Evolutionary conservation across 805 yeast species (phyloP).

Genomic region (Scheffersomyces stipitis): DNA sequence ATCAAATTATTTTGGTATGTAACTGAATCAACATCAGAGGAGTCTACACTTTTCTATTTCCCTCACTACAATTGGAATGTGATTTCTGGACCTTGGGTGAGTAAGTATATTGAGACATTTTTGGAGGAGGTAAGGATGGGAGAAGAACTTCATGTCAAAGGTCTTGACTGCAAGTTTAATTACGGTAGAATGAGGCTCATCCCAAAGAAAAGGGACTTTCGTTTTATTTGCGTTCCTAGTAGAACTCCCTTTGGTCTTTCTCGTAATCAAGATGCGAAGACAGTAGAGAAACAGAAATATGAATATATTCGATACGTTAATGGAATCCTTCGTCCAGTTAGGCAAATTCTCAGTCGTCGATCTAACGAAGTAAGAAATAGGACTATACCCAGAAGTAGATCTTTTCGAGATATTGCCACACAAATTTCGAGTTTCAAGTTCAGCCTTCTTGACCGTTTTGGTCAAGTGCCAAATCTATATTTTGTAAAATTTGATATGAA

Average conservation of each 20-base stretch:
- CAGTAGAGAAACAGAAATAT: conserved; percentile 30
- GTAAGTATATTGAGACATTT: conserved; percentile 39
- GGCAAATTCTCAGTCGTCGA: conserved; percentile 23
- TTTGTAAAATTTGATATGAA: conserved; percentile 73
- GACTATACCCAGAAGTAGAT: conserved; percentile 32
- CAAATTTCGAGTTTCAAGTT: conserved; percentile 38
- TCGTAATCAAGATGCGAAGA: conserved; percentile 6
- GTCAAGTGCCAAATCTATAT: conserved; percentile 37
- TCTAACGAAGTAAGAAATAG: conserved; percentile 11
- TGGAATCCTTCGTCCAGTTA: conserved; percentile 45
- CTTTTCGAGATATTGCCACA: conserved; percentile 47
- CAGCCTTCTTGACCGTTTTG: conserved; percentile 5
- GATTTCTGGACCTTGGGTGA: conserved; percentile 42
- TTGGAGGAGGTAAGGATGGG: conserved; percentile 17
- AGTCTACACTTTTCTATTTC: conserved; percentile 47
- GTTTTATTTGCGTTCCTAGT: conserved; percentile 59
- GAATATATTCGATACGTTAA: conserved; percentile 34
- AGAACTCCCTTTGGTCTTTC: conserved; percentile 3
- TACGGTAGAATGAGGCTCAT: conserved; percentile 49
- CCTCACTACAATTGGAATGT: conserved; percentile 59
- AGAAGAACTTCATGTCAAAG: conserved; percentile 5
- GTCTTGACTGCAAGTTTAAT: conserved; percentile 8
- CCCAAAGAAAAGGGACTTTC: conserved; percentile 62
- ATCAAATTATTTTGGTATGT: conserved; percentile 62
- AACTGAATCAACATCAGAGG: conserved; percentile 42